phyloP scores from a whole-genome alignment of 1,139 yeast species.

The Taiozyma sp. region DNA sequence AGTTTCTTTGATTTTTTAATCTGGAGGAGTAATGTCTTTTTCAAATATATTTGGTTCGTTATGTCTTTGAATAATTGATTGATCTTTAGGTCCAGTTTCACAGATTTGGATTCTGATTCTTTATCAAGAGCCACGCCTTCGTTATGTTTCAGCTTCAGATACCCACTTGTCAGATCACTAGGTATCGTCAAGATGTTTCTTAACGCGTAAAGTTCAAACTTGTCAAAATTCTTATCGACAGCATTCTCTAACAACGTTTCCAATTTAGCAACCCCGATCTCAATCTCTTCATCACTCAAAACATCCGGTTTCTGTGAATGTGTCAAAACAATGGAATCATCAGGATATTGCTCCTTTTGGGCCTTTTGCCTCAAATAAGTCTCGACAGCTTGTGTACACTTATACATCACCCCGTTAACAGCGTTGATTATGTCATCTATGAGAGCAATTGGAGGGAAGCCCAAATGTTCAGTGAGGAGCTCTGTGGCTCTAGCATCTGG shows the following conservation, averaged over 20 bases:
- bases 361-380: constrained; percentile 45
- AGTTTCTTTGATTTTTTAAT: constrained; percentile 36
- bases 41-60: constrained; percentile 39
- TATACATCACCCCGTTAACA: constrained; percentile 79
- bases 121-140: constrained; percentile 40
- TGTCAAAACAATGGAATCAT: constrained; percentile 9
- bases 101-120: constrained; percentile 21
- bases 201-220: constrained; percentile 76
- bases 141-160: constrained; percentile 67
- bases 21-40: constrained; percentile 39
- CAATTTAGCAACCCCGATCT: constrained; percentile 72
- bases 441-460: constrained; percentile 80
- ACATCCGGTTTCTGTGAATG: constrained; percentile 18
- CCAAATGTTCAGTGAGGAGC: constrained; percentile 79
- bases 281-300: constrained; percentile 46
- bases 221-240: constrained; percentile 84
- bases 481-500: constrained; percentile 43
- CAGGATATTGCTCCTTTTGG: constrained; percentile 7
- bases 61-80: constrained; percentile 37
- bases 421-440: constrained; percentile 89
- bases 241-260: constrained; percentile 74
- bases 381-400: constrained; percentile 80
- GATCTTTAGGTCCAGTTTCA: constrained; percentile 36
- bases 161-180: constrained; percentile 60
- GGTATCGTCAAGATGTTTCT: constrained; percentile 78